Conservation (phyloP, 2,329 filamentous ascomycete genomes). For the Microsporum ferrugineum region DNA sequence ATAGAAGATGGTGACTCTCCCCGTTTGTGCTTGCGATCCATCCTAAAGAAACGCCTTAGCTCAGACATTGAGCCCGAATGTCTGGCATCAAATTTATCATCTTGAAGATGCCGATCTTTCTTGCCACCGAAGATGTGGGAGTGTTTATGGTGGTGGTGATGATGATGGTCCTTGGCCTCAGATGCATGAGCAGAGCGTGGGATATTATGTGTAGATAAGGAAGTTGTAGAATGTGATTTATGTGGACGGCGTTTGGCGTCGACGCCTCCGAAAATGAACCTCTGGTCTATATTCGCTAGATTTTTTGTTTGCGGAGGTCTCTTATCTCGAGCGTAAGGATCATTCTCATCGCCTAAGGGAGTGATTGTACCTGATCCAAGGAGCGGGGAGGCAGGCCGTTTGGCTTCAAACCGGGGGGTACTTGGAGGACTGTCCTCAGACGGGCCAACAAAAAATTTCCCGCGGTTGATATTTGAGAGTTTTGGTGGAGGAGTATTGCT, state of each 20-base stretch:
- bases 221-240: slow-evolving; percentile 25
- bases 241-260: slow-evolving; percentile 55
- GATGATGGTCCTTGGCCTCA: slow-evolving; percentile 34
- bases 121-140: slow-evolving; percentile 44
- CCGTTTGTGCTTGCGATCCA: slow-evolving; percentile 54
- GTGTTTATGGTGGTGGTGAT: slow-evolving; percentile 19
- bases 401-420: slow-evolving; percentile 38
- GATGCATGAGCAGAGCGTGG: slow-evolving; percentile 38
- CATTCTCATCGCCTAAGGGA: slow-evolving; percentile 65
- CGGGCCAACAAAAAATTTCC: slow-evolving; percentile 47
- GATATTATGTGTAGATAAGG: slow-evolving; percentile 19
- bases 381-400: slow-evolving; percentile 39
- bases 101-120: slow-evolving; percentile 41
- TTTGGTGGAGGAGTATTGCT: slow-evolving; percentile 22
- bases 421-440: slow-evolving; percentile 53
- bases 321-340: slow-evolving; percentile 76
- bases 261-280: slow-evolving; percentile 72
- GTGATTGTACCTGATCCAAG: slow-evolving; percentile 66
- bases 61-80: slow-evolving; percentile 81
- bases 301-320: slow-evolving; percentile 58
- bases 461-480: slow-evolving; percentile 37
- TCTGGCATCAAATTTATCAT: slow-evolving; percentile 35
- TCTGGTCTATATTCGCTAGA: slow-evolving; percentile 58
- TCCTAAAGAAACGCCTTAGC: slow-evolving; percentile 89
- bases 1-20: slow-evolving; percentile 52